phyloP scores from a whole-genome alignment of 2,329 filamentous ascomycete species.

The Trichoderma gracile region DNA sequence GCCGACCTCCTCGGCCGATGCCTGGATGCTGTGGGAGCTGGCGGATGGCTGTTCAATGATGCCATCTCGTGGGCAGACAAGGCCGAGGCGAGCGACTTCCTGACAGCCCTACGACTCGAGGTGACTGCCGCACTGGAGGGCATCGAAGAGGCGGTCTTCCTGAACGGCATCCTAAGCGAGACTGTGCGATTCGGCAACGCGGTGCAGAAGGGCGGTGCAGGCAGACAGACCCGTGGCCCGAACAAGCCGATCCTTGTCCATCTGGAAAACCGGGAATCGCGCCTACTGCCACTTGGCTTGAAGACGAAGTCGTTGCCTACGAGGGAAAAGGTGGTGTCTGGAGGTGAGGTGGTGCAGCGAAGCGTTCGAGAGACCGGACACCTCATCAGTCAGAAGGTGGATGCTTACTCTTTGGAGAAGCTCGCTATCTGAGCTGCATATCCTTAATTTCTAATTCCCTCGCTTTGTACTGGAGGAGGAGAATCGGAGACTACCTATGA shows the following conservation, averaged over 20 bases:
- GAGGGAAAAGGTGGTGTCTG: slow-evolving; percentile 61
- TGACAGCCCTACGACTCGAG: slow-evolving; percentile 66
- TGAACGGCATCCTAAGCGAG: slow-evolving; percentile 66
- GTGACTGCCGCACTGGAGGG: slow-evolving; percentile 71
- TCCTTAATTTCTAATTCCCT: background rate
- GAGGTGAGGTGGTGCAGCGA: slow-evolving; percentile 69
- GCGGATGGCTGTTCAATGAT: slow-evolving; percentile 71
- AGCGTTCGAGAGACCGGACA: slow-evolving; percentile 73
- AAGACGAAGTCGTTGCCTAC: slow-evolving; percentile 57
- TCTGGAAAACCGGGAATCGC: slow-evolving; percentile 48
- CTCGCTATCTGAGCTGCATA: slow-evolving; percentile 59
- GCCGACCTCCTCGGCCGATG: slow-evolving; percentile 71
- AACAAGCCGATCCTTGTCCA: slow-evolving; percentile 48
- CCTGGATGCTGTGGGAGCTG: slow-evolving; percentile 72
- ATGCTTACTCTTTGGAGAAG: slow-evolving; percentile 80
- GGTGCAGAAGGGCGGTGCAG: slow-evolving; percentile 38
- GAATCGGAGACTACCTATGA: background rate
- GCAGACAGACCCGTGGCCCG: slow-evolving; percentile 35
- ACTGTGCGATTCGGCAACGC: slow-evolving; percentile 61
- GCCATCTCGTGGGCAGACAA: slow-evolving; percentile 52
- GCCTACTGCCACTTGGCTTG: slow-evolving; percentile 70
- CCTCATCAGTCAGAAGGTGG: slow-evolving; percentile 75
- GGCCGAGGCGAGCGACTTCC: slow-evolving; percentile 61
- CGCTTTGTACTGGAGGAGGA: background rate
- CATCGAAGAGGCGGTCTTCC: slow-evolving; percentile 65